These are phyloP conservation scores for Pichia kudriavzevii DNA, from an alignment of 1,139 yeast species.

Conservation along the genomic window DNA sequence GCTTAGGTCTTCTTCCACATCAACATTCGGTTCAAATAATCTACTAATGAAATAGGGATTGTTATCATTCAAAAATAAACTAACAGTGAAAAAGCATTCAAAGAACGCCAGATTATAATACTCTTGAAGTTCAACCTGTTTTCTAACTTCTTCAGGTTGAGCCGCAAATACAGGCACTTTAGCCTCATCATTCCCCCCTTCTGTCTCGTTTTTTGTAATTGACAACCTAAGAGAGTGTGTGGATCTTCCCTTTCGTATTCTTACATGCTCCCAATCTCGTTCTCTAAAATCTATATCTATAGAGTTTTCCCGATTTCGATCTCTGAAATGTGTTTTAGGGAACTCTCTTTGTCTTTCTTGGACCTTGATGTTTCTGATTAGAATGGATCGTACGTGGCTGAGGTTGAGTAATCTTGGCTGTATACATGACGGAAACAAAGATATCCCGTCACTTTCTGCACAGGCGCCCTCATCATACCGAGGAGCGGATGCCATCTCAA, in stretches of 20 bases:
- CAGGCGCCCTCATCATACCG: too few relatives aligned
- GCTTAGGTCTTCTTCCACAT: slow-evolving; percentile 22
- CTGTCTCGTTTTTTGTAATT: slow-evolving; percentile 4
- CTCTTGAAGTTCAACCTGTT: slow-evolving; percentile 27
- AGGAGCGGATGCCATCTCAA: too few relatives aligned
- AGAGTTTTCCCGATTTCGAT: too few relatives aligned
- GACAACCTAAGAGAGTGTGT: too few relatives aligned
- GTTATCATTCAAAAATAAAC: slow-evolving; percentile 24
- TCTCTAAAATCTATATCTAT: too few relatives aligned
- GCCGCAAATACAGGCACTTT: not conserved
- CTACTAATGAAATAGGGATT: slow-evolving; percentile 38
- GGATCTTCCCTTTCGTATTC: too few relatives aligned
- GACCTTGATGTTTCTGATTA: slow-evolving; percentile 9
- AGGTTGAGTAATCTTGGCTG: slow-evolving; percentile 5
- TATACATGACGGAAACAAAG: slow-evolving; percentile 2
- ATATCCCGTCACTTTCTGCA: too few relatives aligned
- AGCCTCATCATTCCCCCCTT: not conserved
- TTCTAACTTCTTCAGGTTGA: slow-evolving; percentile 19
- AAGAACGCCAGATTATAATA: slow-evolving; percentile 27
- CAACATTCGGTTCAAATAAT: slow-evolving; percentile 26
- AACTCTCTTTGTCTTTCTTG: not conserved
- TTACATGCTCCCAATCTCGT: too few relatives aligned
- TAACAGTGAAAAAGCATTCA: slow-evolving; percentile 33
- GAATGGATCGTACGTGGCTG: slow-evolving; percentile 17
- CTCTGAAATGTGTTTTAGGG: not conserved